Conservation (phyloP, 768 basidiomycete species). For the Serendipita vermifera region DNA sequence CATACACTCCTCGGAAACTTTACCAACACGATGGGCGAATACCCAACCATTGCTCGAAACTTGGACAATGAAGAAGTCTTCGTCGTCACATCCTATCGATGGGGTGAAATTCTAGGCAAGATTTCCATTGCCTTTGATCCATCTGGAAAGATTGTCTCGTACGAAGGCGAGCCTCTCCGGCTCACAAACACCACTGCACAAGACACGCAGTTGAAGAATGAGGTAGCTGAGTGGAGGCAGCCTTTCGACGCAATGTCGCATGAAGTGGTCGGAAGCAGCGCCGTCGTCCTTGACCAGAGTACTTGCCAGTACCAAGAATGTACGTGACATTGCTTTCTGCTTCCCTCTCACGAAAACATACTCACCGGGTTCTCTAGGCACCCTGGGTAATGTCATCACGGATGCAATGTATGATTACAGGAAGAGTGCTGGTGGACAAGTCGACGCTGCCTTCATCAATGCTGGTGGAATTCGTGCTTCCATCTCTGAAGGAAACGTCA, state of each 20-base stretch:
- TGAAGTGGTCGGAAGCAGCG: conserved; percentile 28
- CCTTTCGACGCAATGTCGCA: conserved; percentile 27
- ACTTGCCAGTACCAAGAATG: conserved; percentile 33
- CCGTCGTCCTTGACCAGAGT: conserved; percentile 27
- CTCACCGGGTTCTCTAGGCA: conserved; percentile 16
- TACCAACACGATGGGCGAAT: conserved; percentile 28
- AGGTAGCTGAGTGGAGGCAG: conserved; percentile 29
- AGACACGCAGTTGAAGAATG: conserved; percentile 27
- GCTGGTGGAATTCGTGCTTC: conserved; percentile 31
- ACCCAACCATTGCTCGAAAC: conserved; percentile 34
- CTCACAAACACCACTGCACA: conserved; percentile 28
- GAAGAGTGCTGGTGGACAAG: conserved; percentile 18
- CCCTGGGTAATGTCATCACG: conserved; percentile 31
- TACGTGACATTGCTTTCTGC: conserved; percentile 8
- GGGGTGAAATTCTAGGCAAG: conserved; percentile 35
- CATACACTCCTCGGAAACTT: conserved; percentile 35
- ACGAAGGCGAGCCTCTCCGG: conserved; percentile 32
- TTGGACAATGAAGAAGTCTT: conserved; percentile 35
- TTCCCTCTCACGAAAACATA: not conserved
- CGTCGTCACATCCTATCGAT: conserved; percentile 35
- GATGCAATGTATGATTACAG: conserved; percentile 33
- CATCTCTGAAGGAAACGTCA: conserved; percentile 31
- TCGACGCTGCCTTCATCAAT: conserved; percentile 30
- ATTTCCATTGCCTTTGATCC: conserved; percentile 32
- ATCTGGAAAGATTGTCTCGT: conserved; percentile 28